Evolutionary conservation across 208 protist genomes (phyloP).

Genomic region (Leishmania amazonensis): DNA sequence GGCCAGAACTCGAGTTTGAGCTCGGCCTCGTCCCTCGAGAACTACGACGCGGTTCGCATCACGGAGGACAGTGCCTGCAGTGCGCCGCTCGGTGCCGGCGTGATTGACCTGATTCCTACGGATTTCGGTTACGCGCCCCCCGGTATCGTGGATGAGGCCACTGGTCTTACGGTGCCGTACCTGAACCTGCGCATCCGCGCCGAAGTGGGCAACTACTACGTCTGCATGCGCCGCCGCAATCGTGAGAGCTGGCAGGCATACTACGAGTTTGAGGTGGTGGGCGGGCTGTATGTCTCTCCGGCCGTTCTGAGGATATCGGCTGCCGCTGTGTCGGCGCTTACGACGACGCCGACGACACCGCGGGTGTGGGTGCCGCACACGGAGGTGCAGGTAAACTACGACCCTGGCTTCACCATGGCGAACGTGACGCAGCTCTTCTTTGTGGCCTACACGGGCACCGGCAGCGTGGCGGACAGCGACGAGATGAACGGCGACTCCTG

Average conservation of each 20-base stretch:
- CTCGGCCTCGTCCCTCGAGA: constrained; percentile 13
- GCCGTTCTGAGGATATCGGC: constrained; percentile 44
- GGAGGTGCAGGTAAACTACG: constrained; percentile 42
- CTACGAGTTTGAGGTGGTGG: constrained; percentile 77
- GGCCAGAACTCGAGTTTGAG: constrained; percentile 22
- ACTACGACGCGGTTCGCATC: constrained; percentile 60
- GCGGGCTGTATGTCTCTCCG: constrained; percentile 40
- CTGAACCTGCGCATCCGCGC: constrained; percentile 77
- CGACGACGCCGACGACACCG: constrained; percentile 49
- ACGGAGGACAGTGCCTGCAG: constrained; percentile 42
- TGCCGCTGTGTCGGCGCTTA: constrained; percentile 59
- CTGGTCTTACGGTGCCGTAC: constrained; percentile 45
- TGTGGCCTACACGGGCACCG: constrained; percentile 45
- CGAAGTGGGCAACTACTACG: constrained; percentile 54
- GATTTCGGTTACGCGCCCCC: constrained; percentile 73
- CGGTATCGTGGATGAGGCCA: constrained; percentile 24
- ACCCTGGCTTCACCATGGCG: constrained; percentile 11
- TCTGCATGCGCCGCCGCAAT: constrained; percentile 74
- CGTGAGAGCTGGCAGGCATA: constrained; percentile 64
- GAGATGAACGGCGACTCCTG: constrained; percentile 67
- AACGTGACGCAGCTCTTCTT: constrained; percentile 74
- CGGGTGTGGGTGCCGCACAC: constrained; percentile 70
- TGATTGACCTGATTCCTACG: constrained; percentile 57
- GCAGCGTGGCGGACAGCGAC: constrained; percentile 25
- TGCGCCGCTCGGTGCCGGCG: constrained; percentile 21